Evolutionary conservation across 768 basidiomycete genomes (phyloP), one percentile per base, ranked within the genome.

Genomic region (Panellus pusillus): DNA sequence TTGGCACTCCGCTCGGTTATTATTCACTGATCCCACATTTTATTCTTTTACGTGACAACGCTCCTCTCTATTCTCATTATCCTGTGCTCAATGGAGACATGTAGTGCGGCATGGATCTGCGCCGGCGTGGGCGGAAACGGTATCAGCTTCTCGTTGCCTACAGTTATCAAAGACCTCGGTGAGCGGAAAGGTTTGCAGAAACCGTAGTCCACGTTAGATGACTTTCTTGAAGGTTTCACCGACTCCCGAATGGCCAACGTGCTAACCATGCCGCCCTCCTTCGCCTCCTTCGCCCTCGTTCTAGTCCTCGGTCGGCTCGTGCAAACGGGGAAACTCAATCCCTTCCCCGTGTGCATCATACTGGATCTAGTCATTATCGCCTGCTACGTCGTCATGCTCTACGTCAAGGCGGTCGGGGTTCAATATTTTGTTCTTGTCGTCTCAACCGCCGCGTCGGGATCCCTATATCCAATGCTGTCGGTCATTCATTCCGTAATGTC

Each of bases 81-180:
- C 37, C 45, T 9, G 3, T 6, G 18, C 15, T 47, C 1, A 47
- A n/a, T 43, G 2, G 31, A 3, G 9, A 37, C 18, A 43, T 14
- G 7, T 8, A 54, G 52, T 35, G 55, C 55, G 38, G 56, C 54
- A 6, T 64, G 63, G 61, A 52, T 62, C 32, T 62, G 52, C 31
- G 53, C 59, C 8, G 61, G 52, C 9, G 58, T 64, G 20, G 63
- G 63, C 15, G 63, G 63, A 7, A 56, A 49, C 27, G 63, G 63
- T 7, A 53, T 64, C 36, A 53, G 58, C 12, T 61, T 47, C 44
- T 56, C 60, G 17, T 44, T 64, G 43, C 63, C 63, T 29, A 64
- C 63, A 11, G 61, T 64, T 5, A 64, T 64, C 37, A 55, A 55
- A 43, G 55, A 64, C 40, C 58, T 64, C 37, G 63, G 63, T 62